phyloP scores from a whole-genome alignment of 1,139 yeast genomes.

The Saccharomyces hybrid region DNA sequence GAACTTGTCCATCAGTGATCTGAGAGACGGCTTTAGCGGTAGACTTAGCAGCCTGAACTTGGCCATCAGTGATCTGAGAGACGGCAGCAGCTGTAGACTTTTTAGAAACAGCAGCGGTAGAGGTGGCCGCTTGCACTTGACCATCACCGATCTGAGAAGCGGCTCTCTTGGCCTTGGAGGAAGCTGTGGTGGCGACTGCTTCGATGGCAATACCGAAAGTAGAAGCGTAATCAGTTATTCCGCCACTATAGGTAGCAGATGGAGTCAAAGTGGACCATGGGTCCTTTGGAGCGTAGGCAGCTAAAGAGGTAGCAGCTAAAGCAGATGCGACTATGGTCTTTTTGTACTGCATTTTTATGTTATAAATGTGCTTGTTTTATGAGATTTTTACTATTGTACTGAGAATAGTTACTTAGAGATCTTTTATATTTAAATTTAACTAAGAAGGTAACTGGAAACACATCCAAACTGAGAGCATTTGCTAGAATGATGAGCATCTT shows the following conservation, averaged over 20 bases:
- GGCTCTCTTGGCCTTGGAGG: conserved; percentile 37
- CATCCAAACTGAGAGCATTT: background rate
- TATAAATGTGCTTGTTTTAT: background rate
- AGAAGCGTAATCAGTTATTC: conserved; percentile 36
- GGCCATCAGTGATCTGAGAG: too few relatives aligned
- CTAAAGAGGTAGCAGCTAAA: conserved; percentile 43
- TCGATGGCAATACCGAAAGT: conserved; percentile 16
- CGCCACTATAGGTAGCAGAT: conserved; percentile 47
- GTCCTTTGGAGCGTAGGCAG: conserved; percentile 61
- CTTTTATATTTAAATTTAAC: background rate
- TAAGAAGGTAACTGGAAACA: too few relatives aligned
- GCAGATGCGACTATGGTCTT: conserved; percentile 35
- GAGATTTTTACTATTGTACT: background rate
- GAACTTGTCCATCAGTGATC: too few relatives aligned
- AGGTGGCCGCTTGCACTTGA: conserved; percentile 15
- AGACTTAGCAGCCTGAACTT: too few relatives aligned
- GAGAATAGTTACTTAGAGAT: background rate
- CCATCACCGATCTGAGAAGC: conserved; percentile 41
- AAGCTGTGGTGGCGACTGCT: conserved; percentile 22
- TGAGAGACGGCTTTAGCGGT: too few relatives aligned
- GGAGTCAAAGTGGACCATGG: conserved; percentile 74
- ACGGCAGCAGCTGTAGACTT: conserved; percentile 1
- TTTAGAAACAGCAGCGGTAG: too few relatives aligned
- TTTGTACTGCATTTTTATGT: conserved; percentile 30
- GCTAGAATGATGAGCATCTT: background rate